Evolutionary conservation across 768 basidiomycete genomes (phyloP).

Genomic region (Xerocomellus intermedius): DNA sequence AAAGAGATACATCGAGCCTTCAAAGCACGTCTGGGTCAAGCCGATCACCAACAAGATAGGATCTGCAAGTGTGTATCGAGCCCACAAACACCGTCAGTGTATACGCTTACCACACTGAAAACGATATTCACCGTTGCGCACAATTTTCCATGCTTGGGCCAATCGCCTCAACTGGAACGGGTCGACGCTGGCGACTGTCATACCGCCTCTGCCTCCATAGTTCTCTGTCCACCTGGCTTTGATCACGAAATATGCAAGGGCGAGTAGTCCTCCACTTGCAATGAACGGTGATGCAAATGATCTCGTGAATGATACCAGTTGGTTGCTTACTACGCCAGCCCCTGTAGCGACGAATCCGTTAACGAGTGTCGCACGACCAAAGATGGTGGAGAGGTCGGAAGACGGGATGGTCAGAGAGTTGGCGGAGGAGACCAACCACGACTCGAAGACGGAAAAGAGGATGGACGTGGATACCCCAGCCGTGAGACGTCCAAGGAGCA

Average conservation of each 20-base stretch:
- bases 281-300: conserved; percentile 66
- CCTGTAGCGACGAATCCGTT: conserved; percentile 71
- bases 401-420: conserved; percentile 50
- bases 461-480: conserved; percentile 76
- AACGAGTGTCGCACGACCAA: conserved; percentile 70
- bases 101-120: background rate
- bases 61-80: conserved; percentile 39
- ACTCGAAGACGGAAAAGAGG: conserved; percentile 73
- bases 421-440: conserved; percentile 70
- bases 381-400: conserved; percentile 61
- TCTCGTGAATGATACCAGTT: conserved; percentile 50
- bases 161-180: conserved; percentile 54
- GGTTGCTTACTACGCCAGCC: conserved; percentile 66
- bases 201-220: conserved; percentile 49
- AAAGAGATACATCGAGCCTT: conserved; percentile 84
- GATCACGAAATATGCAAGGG: conserved; percentile 57
- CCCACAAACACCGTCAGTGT: background rate
- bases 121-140: conserved; percentile 43
- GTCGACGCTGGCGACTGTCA: conserved; percentile 28
- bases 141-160: conserved; percentile 55
- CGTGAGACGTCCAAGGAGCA: conserved; percentile 61
- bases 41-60: conserved; percentile 62
- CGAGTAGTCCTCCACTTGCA: conserved; percentile 56
- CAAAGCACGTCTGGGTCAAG: conserved; percentile 76
- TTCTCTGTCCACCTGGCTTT: conserved; percentile 64